phyloP scores from a whole-genome alignment of 257 asterid genomes.

The Lavandula angustifolia region DNA sequence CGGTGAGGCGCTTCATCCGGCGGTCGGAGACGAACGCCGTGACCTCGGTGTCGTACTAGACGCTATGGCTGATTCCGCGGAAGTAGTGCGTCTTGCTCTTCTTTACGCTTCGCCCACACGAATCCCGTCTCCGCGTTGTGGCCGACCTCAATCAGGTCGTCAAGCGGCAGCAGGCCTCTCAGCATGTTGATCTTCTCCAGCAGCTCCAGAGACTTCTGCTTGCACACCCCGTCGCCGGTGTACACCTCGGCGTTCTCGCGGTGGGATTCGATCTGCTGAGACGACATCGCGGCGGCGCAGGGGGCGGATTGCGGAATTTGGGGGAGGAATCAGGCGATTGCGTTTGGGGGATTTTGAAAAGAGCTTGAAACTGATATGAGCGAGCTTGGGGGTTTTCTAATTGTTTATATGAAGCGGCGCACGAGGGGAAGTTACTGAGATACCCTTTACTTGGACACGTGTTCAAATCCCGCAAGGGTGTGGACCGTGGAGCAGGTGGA shows the following conservation, averaged over 20 bases:
- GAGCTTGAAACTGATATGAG: not conserved
- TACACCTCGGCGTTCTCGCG: slow-evolving; percentile 58
- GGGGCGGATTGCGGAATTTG: not conserved
- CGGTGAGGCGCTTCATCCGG: slow-evolving; percentile 68
- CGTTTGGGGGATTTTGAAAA: not conserved
- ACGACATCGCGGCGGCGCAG: slow-evolving; percentile 37
- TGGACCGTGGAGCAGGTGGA: not conserved
- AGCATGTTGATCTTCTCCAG: slow-evolving; percentile 60
- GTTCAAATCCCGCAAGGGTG: slow-evolving; percentile 1
- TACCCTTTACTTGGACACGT: slow-evolving; percentile 14
- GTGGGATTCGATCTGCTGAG: slow-evolving; percentile 44
- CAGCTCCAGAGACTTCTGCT: slow-evolving; percentile 58
- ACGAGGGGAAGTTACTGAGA: slow-evolving; percentile 24
- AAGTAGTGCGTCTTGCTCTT: slow-evolving; percentile 53
- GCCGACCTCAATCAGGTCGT: slow-evolving; percentile 60
- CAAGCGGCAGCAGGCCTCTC: slow-evolving; percentile 62
- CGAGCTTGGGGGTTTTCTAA: not conserved
- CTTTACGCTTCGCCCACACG: slow-evolving; percentile 69
- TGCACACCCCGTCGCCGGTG: slow-evolving; percentile 58
- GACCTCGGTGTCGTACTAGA: slow-evolving; percentile 65
- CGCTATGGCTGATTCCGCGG: slow-evolving; percentile 52
- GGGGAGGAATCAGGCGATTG: slow-evolving; percentile 1
- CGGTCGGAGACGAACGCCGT: slow-evolving; percentile 67
- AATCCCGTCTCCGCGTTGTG: slow-evolving; percentile 58
- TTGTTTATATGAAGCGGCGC: not conserved